Percentiles rank a stretch among this genome's conserved stretches.
These are phyloP conservation scores for Suhomyces ambrosiae DNA, from an alignment of 1,139 yeast species.

Conservation along the genomic window DNA sequence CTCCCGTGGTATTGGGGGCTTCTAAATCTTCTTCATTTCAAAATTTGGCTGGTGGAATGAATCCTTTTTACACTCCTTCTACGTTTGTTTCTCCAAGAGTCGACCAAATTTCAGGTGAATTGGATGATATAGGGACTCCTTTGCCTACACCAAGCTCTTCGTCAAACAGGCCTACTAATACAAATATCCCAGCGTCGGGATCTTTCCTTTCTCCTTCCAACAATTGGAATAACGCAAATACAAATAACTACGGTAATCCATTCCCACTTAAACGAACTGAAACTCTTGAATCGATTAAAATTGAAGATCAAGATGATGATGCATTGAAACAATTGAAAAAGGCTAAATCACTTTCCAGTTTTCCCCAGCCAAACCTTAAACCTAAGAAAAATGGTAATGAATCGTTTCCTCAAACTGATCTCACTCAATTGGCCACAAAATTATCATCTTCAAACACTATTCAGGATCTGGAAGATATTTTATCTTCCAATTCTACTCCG, in stretches of 20 bases:
- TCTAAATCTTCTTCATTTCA: slow-evolving; percentile 19
- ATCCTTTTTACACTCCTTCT: slow-evolving; percentile 51
- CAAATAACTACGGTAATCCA: slow-evolving; percentile 10
- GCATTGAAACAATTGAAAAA: slow-evolving; percentile 46
- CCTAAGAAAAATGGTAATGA: slow-evolving; percentile 3
- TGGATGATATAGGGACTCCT: slow-evolving; percentile 38
- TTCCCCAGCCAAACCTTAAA: slow-evolving; percentile 6
- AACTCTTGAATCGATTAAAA: slow-evolving; percentile 36
- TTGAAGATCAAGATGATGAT: slow-evolving; percentile 49
- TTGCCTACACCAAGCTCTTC: slow-evolving; percentile 31
- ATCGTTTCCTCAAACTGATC: slow-evolving; percentile 11
- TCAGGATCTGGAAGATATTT: slow-evolving; percentile 11
- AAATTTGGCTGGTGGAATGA: slow-evolving; percentile 26
- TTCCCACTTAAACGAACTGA: slow-evolving; percentile 18
- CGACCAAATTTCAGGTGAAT: slow-evolving; percentile 26
- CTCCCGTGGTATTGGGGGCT: slow-evolving; percentile 11
- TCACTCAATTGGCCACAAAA: slow-evolving; percentile 29
- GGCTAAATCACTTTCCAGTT: slow-evolving; percentile 37
- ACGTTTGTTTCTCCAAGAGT: slow-evolving; percentile 45
- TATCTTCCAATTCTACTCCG: slow-evolving; percentile 24
- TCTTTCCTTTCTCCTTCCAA: slow-evolving; percentile 9
- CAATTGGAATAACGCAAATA: slow-evolving; percentile 3
- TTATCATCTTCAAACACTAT: slow-evolving; percentile 16
- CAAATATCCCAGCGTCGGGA: slow-evolving; percentile 1
- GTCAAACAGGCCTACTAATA: slow-evolving; percentile 3